Evolutionary conservation across 1,139 yeast genomes (phyloP).

Genomic region (Kodamaea alishanica): DNA sequence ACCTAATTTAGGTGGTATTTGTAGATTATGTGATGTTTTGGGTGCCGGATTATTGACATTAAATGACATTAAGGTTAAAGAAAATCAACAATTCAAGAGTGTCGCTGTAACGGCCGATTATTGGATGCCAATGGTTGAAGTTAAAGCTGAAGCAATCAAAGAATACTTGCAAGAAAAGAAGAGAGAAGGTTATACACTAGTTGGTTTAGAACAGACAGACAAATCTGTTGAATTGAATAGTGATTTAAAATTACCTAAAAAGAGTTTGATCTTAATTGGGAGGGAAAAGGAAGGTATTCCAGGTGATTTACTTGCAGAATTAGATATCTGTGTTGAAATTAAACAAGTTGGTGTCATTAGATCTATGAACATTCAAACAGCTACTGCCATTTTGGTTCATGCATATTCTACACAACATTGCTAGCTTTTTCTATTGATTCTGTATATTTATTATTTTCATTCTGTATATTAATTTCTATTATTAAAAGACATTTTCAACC

Average conservation of each 20-base stretch:
- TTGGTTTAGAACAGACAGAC: slow-evolving; percentile 92
- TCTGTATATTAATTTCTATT: slow-evolving; percentile 11
- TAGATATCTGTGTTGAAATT: slow-evolving; percentile 86
- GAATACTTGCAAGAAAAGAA: slow-evolving; percentile 61
- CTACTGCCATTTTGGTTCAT: slow-evolving; percentile 89
- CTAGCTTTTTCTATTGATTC: slow-evolving; percentile 12
- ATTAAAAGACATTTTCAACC: slow-evolving; percentile 23
- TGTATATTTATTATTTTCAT: slow-evolving; percentile 4
- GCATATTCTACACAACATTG: slow-evolving; percentile 81
- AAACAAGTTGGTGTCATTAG: slow-evolving; percentile 89
- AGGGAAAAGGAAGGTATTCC: slow-evolving; percentile 91
- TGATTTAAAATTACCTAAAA: slow-evolving; percentile 68
- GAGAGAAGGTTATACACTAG: slow-evolving; percentile 75
- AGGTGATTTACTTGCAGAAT: slow-evolving; percentile 74
- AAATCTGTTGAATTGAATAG: slow-evolving; percentile 67
- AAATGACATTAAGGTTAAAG: slow-evolving; percentile 61
- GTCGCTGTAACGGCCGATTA: slow-evolving; percentile 93
- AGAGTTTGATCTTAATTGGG: slow-evolving; percentile 75
- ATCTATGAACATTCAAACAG: slow-evolving; percentile 96
- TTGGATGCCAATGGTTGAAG: slow-evolving; percentile 96
- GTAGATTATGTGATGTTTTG: slow-evolving; percentile 84
- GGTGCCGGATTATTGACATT: slow-evolving; percentile 85
- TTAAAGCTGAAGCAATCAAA: slow-evolving; percentile 51
- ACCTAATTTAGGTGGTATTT: slow-evolving; percentile 91
- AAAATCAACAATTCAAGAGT: slow-evolving; percentile 67